phyloP scores from a whole-genome alignment of 345 rosid genomes.

The Murraya paniculata region DNA sequence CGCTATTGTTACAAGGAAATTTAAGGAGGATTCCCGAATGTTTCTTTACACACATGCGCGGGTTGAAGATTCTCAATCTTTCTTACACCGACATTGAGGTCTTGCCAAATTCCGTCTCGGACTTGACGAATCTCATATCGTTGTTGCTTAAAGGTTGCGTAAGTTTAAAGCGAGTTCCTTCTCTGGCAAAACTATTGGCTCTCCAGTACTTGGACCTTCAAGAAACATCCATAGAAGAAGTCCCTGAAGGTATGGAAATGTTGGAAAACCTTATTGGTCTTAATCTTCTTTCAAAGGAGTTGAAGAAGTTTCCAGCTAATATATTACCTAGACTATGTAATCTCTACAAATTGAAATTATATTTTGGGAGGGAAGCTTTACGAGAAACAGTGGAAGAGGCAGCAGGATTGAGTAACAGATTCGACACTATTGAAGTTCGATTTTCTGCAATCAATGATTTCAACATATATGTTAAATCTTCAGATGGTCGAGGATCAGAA shows the following conservation, averaged over 20 bases:
- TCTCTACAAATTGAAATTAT: background rate
- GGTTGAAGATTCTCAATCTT: background rate
- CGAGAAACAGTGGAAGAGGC: background rate
- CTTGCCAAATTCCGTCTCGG: background rate
- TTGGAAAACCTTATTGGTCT: background rate
- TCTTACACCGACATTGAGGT: too few species aligned
- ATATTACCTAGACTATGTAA: background rate
- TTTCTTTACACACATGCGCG: conserved; percentile 6
- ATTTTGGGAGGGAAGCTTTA: background rate
- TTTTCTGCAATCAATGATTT: background rate
- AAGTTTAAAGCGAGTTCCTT: background rate
- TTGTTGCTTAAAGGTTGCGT: background rate
- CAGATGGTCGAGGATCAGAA: background rate
- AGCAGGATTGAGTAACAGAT: background rate
- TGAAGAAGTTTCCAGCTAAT: background rate
- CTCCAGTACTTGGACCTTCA: background rate
- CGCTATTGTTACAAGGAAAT: background rate
- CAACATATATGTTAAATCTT: background rate
- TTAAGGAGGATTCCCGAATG: background rate
- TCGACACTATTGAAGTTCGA: background rate
- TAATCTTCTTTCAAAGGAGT: rapidly evolving
- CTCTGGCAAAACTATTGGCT: background rate
- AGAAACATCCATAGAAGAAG: background rate
- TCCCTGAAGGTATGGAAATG: background rate
- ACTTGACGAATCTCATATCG: conserved; percentile 1